Percentiles rank a stretch among this genome's conserved stretches.
phyloP scores from a whole-genome alignment of 2,329 filamentous ascomycete genomes.

The Botrytis galanthina region DNA sequence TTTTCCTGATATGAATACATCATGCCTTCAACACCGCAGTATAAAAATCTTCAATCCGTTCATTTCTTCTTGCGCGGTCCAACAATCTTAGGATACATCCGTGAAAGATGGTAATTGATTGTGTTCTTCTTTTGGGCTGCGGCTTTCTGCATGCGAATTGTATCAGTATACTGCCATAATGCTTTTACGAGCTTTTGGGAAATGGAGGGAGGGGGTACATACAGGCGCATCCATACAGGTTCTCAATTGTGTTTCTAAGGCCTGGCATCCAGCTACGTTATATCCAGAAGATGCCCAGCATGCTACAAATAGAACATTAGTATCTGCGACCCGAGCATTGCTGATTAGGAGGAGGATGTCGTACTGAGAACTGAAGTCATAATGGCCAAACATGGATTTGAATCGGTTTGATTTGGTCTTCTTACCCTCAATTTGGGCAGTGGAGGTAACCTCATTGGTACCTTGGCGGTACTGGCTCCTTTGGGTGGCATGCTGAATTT shows the following conservation, averaged over 20 bases:
- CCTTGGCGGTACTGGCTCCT: slow-evolving; percentile 34
- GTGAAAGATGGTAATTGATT: slow-evolving; percentile 88
- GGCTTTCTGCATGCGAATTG: slow-evolving; percentile 48
- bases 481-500: slow-evolving; percentile 37
- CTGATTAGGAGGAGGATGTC: slow-evolving; percentile 28
- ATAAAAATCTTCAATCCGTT: neutral
- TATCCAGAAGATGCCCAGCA: slow-evolving; percentile 83
- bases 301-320: slow-evolving; percentile 47
- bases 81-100: slow-evolving; percentile 73
- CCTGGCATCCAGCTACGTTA: slow-evolving; percentile 57
- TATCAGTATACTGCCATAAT: neutral
- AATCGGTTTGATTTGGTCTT: slow-evolving; percentile 59
- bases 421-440: slow-evolving; percentile 63
- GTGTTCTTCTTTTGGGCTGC: slow-evolving; percentile 63
- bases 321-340: neutral
- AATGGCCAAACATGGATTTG: slow-evolving; percentile 62
- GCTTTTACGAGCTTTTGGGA: neutral
- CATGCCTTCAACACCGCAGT: neutral
- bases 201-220: slow-evolving; percentile 38
- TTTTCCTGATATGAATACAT: neutral
- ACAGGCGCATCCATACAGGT: slow-evolving; percentile 79
- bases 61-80: slow-evolving; percentile 66
- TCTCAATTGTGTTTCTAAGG: slow-evolving; percentile 59
- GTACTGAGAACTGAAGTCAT: slow-evolving; percentile 68
- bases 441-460: slow-evolving; percentile 49